Base-by-base conservation (phyloP, 257 asterid genomes). In the Nicotiana tabacum region DNA sequence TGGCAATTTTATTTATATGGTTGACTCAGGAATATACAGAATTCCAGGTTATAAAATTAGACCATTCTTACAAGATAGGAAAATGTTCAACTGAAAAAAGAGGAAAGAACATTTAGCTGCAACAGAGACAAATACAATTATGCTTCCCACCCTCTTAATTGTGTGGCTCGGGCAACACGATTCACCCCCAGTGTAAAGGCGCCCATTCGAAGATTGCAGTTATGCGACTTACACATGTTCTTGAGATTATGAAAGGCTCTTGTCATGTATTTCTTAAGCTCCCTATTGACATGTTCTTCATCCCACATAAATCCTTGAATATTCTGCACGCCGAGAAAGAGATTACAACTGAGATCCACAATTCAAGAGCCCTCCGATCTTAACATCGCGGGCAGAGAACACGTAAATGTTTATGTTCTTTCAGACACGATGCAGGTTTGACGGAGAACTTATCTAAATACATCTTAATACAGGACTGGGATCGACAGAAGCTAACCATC, bases 291-390 rank as follows among this genome's bases (percentile, higher is more conserved):
- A 87, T 95, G 91, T 43, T 91, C 95, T 81, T 95, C 98, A 0
- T 89, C 95, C 98, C 98, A 95, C 96, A 92, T 90, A 68, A 95
- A 95, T 16, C 98, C 97, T 90, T 93, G 98, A 86, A 93, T 93
- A 70, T 93, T 95, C 98, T 93, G 89, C 88, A 83, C 58, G 21
- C 48, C 11, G 78, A 62, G 37, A 65, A 66, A 48, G 62, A 53
- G 4, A 9, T 18, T 18, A 58, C 24, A 58, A 56, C 8, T 15
- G 6, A 55, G 2, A 55, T 55, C 60, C 18, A 55, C 60, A 16
- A 55, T 13, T 13, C 2, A 55, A 55, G 18, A 4, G 6, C 21
- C 17, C 60, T 58, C 8, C 18, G 29, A 58, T 58, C 27, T 58
- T 6, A 6, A 18, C 29, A 58, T 58, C 21, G 18, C 51, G 51